Conservation (phyloP, 2,329 filamentous ascomycete genomes). For the Aspergillus thermomutatus region DNA sequence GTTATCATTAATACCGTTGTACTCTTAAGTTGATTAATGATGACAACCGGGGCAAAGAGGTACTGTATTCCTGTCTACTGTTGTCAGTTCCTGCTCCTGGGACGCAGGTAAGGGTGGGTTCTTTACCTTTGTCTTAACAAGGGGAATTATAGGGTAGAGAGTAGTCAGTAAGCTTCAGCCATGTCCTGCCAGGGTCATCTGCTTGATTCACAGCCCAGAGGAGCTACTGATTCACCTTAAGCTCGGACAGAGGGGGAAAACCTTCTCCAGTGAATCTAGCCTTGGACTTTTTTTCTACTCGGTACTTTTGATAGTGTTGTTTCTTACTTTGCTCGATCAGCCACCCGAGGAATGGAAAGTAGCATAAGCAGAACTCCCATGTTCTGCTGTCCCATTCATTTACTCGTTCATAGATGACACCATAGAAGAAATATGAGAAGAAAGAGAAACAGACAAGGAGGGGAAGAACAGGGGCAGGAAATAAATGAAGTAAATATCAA, state of each 20-base stretch:
- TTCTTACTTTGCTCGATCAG: constrained; percentile 1
- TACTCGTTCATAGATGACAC: constrained; percentile 26
- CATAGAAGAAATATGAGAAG: constrained; percentile 4
- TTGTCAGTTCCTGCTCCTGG: background rate
- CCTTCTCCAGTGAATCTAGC: background rate
- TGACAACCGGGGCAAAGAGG: background rate
- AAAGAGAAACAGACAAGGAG: constrained; percentile 15
- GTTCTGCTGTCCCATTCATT: constrained; percentile 29
- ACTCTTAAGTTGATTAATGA: background rate
- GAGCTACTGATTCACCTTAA: background rate
- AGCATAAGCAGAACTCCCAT: constrained; percentile 26
- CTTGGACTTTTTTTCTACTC: too few relatives aligned
- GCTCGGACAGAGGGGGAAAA: background rate
- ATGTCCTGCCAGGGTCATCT: background rate
- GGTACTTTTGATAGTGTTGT: background rate
- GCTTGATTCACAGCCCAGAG: background rate
- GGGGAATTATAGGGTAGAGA: background rate
- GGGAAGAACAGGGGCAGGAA: constrained; percentile 5
- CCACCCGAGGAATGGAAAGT: constrained; percentile 8
- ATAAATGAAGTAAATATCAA: constrained; percentile 4
- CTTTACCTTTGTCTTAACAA: background rate
- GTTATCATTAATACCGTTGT: too few relatives aligned
- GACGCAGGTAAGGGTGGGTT: background rate
- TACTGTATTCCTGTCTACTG: background rate
- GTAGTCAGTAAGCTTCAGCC: background rate